Percentiles rank a stretch among this genome's conserved stretches.
Conservation (phyloP, 345 rosid genomes). For the Populus pruinosa region DNA sequence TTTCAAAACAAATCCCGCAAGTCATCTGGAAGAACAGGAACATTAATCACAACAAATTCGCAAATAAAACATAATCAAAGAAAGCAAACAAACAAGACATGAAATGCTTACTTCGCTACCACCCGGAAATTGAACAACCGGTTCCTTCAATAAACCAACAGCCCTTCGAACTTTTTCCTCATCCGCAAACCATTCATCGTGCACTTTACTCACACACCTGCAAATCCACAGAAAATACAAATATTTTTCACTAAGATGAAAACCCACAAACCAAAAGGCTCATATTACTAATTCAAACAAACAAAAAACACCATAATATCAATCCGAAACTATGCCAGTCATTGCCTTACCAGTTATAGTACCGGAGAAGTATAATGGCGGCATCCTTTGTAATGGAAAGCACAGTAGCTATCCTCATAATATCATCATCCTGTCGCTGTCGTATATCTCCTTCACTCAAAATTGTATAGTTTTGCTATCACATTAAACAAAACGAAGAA, state of each 20-base stretch:
- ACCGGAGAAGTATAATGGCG: constrained; percentile 28
- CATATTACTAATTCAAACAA: not conserved
- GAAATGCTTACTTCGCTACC: constrained; percentile 23
- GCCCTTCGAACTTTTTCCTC: constrained; percentile 30
- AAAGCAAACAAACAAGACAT: not conserved
- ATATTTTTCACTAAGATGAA: not conserved
- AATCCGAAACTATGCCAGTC: not conserved
- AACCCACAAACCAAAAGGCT: not conserved
- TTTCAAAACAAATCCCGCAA: constrained; percentile 36
- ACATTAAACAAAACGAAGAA: not conserved
- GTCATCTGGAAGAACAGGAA: constrained; percentile 19
- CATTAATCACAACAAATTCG: not conserved
- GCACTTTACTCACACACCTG: constrained; percentile 38
- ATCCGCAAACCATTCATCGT: constrained; percentile 37
- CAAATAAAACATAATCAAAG: not conserved
- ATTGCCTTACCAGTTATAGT: constrained; percentile 28
- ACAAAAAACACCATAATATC: not conserved
- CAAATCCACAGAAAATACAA: not conserved
- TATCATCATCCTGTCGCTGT: constrained; percentile 28
- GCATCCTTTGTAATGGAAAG: constrained; percentile 32
- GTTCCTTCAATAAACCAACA: constrained; percentile 29
- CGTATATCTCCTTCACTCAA: constrained; percentile 27
- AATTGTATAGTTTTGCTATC: constrained; percentile 29
- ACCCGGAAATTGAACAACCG: constrained; percentile 19
- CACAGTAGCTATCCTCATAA: constrained; percentile 26